Evolutionary conservation across 2,329 filamentous ascomycete genomes (phyloP).

Genomic region (Fusarium sp.): DNA sequence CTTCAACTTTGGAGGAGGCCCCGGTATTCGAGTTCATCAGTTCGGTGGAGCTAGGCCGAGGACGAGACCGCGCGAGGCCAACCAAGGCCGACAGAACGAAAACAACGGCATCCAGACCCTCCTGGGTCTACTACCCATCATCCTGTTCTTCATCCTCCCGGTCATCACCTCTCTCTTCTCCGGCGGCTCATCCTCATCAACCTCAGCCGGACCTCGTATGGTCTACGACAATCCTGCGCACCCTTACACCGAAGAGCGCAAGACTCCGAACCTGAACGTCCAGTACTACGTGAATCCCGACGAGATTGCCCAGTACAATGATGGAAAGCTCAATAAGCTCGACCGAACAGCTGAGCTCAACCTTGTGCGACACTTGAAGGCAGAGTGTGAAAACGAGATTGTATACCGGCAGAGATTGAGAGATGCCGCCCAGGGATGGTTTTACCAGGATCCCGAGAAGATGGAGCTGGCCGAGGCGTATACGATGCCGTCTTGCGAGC

Average conservation of each 20-base stretch:
- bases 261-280: constrained; percentile 77
- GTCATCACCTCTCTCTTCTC: constrained; percentile 85
- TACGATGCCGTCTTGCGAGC: constrained; percentile 65
- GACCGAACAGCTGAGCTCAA: constrained; percentile 82
- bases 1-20: constrained; percentile 93
- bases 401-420: constrained; percentile 73
- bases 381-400: constrained; percentile 81
- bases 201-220: constrained; percentile 72
- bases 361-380: constrained; percentile 75
- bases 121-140: constrained; percentile 84
- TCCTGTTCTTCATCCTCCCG: constrained; percentile 89
- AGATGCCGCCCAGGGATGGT: constrained; percentile 88
- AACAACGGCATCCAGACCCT: constrained; percentile 69
- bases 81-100: constrained; percentile 59
- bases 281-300: constrained; percentile 87
- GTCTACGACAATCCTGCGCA: constrained; percentile 78
- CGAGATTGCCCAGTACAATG: constrained; percentile 78
- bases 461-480: constrained; percentile 75
- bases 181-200: constrained; percentile 51
- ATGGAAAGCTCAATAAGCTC: constrained; percentile 77
- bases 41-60: constrained; percentile 87
- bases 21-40: constrained; percentile 93
- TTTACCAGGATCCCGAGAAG: constrained; percentile 83
- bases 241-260: constrained; percentile 80
- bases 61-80: constrained; percentile 77